phyloP scores from a whole-genome alignment of 2,329 filamentous ascomycete genomes.

The Aspergillus viridinutans region DNA sequence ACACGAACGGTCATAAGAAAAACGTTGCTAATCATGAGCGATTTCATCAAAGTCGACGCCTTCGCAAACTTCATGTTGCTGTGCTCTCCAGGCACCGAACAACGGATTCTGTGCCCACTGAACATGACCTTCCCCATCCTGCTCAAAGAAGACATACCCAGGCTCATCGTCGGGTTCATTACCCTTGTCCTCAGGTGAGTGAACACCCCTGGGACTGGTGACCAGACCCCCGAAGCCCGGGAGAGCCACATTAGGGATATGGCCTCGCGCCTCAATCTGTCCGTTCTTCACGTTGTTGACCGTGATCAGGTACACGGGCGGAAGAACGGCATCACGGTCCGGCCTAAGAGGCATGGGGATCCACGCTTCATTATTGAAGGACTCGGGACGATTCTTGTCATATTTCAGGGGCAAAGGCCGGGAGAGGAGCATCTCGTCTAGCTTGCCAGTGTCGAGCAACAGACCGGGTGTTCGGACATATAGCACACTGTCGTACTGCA shows the following conservation, averaged over 20 bases:
- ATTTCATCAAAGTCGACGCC: constrained; percentile 33
- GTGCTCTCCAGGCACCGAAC: constrained; percentile 36
- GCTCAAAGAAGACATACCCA: constrained; percentile 41
- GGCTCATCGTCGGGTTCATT: constrained; percentile 15
- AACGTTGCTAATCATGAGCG: constrained; percentile 11
- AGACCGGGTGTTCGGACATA: constrained; percentile 42
- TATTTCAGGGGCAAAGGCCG: constrained; percentile 30
- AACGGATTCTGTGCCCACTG: constrained; percentile 31
- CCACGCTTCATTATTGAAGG: constrained; percentile 37
- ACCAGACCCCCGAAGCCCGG: constrained; percentile 32
- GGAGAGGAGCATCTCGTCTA: constrained; percentile 38
- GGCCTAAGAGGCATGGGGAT: constrained; percentile 32
- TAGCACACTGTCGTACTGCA: constrained; percentile 42
- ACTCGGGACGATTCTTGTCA: constrained; percentile 31
- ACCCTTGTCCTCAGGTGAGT: constrained; percentile 3
- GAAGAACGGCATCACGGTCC: constrained; percentile 27
- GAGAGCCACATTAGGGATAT: constrained; percentile 32
- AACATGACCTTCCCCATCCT: constrained; percentile 29
- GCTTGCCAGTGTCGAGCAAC: constrained; percentile 32
- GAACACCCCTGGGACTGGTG: constrained; percentile 21
- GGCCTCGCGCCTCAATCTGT: constrained; percentile 34
- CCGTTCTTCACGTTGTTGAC: constrained; percentile 33
- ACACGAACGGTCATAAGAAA: constrained; percentile 17
- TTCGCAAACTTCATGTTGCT: constrained; percentile 33
- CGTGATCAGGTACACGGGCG: constrained; percentile 35